Conservation (phyloP, 2,329 filamentous ascomycete species). For the Ceratocystis cubensis region DNA sequence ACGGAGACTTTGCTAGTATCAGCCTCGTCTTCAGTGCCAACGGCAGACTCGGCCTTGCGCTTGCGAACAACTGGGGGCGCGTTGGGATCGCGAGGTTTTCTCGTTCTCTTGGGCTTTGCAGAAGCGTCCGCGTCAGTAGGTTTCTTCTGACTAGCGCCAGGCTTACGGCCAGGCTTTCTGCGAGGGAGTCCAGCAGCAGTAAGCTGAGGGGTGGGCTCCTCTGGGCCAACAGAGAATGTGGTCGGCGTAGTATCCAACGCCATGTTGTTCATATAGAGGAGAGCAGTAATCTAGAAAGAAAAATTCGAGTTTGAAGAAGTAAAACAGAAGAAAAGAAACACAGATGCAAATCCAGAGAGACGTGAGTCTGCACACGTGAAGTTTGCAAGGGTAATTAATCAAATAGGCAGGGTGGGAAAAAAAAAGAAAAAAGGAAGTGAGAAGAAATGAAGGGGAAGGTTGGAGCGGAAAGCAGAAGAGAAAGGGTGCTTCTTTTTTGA, state of each 20-base stretch:
- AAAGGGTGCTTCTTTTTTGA: background rate
- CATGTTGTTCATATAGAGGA: conserved; percentile 36
- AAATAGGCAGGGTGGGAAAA: background rate
- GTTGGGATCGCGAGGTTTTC: conserved; percentile 47
- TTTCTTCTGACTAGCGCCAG: conserved; percentile 41
- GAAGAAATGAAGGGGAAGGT: background rate
- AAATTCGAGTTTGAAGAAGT: conserved; percentile 7
- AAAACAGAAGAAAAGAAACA: conserved; percentile 8
- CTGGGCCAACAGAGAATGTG: conserved; percentile 26
- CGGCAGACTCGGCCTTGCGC: conserved; percentile 38
- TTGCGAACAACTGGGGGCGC: conserved; percentile 43
- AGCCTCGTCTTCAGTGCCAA: conserved; percentile 29
- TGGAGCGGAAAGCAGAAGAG: background rate
- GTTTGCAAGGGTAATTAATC: conserved; percentile 12
- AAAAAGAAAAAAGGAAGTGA: background rate
- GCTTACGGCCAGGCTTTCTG: conserved; percentile 54
- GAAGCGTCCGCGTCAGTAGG: conserved; percentile 31
- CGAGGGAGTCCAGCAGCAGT: conserved; percentile 47
- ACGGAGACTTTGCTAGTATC: conserved; percentile 29
- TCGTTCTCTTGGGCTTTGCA: conserved; percentile 35
- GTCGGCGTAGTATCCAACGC: conserved; percentile 30
- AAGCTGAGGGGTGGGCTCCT: conserved; percentile 36
- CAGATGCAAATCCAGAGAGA: conserved; percentile 9
- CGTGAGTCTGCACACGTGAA: conserved; percentile 1
- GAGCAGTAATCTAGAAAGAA: background rate